Percentiles rank a stretch among this genome's conserved stretches.
These are phyloP conservation scores for Gynostemma pentaphyllum DNA, from an alignment of 306 rosid species.

Conservation along the genomic window DNA sequence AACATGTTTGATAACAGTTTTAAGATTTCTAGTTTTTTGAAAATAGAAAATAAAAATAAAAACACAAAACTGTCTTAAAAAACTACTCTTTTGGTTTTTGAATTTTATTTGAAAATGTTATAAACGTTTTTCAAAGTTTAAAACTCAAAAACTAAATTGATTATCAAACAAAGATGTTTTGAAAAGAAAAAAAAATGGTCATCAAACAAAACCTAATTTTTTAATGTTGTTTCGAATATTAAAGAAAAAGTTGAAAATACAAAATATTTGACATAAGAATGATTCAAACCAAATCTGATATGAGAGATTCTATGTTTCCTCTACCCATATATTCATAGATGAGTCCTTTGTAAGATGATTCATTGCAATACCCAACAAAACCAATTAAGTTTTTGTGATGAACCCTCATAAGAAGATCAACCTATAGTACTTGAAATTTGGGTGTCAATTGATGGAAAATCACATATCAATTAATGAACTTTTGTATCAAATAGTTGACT, in stretches of 20 bases:
- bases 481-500: not conserved
- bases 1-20: too few relatives aligned
- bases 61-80: too few relatives aligned
- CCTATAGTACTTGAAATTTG: constrained; percentile 16
- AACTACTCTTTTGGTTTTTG: too few relatives aligned
- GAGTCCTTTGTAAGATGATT: constrained; percentile 34
- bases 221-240: not conserved
- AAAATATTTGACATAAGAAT: not conserved
- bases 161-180: too few relatives aligned
- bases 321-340: constrained; percentile 45
- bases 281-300: constrained; percentile 20
- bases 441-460: not conserved
- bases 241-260: not conserved
- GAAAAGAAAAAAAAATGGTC: too few relatives aligned
- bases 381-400: constrained; percentile 42
- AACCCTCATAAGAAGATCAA: constrained; percentile 32
- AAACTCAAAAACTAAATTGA: too few relatives aligned
- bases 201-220: too few relatives aligned
- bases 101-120: too few relatives aligned
- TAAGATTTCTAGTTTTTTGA: too few relatives aligned
- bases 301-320: constrained; percentile 31
- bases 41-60: too few relatives aligned
- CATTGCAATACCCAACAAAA: constrained; percentile 42
- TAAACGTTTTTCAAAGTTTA: too few relatives aligned
- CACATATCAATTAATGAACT: not conserved